Evolutionary conservation across 2,329 filamentous ascomycete genomes (phyloP), one percentile per base, ranked within the genome.

Genomic region (Magnaporthiopsis rhizophila): DNA sequence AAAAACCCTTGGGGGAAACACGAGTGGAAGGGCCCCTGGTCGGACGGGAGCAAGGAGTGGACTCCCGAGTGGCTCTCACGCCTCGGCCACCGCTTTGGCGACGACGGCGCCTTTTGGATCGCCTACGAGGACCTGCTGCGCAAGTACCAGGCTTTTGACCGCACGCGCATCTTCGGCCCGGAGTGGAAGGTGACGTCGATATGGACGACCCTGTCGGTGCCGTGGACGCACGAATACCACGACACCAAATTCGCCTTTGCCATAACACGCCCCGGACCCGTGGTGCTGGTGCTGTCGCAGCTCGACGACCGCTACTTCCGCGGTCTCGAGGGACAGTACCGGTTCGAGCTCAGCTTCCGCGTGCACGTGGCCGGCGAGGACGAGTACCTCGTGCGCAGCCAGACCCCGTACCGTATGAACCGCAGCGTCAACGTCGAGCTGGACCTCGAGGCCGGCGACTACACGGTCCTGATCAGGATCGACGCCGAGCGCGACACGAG

Each of bases 81-180:
- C 71, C 79, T 87, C 1, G 78, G 77, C 58, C 84, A 87, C 69
- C 80, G 79, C 36, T 87, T 87, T 65, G 84, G 85, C 28, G 83
- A 82, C 67, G 85, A 87, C 68, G 85, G 83, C 0, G 83, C 85
- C 15, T 87, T 87, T 69, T 87, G 85, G 85, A 87, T 87, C 65
- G 80, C 83, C 1, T 87, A 86, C 69, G 78, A 83, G 62, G 86
- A 88, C 68, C 77, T 89, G 63, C 79, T 88, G 15, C 80, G 82
- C 67, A 88, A 87, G 69, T 88, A 84, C 69, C 81, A 82, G 61
- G 80, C 82, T 67, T 83, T 88, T 63, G 85, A 88, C 69, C 80
- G 85, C 18, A 88, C 86, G 0, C 79, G 86, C 0, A 80, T 89
- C 24, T 88, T 88, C 72, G 82, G 85, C 26, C 72, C 76, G 1